A percentile compares a stretch with the other conserved stretches of the same genome.
Conservation (phyloP, 495 filamentous ascomycete species). For the Talaromyces nanjingensis region DNA sequence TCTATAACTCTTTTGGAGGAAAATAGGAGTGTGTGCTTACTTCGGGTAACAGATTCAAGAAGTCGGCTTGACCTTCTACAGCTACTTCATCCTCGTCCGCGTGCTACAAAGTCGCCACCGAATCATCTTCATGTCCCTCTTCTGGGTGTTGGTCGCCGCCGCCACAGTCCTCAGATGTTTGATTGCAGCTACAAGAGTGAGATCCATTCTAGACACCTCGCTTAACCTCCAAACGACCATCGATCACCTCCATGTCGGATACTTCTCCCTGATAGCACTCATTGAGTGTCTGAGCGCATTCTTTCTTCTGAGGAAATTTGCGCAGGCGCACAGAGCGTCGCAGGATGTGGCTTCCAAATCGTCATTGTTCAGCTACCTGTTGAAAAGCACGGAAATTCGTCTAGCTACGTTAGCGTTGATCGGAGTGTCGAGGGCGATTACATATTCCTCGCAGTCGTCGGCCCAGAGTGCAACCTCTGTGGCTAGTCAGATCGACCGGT, state of each 20-base stretch:
- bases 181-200: background rate
- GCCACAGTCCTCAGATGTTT: background rate
- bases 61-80: background rate
- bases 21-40: background rate
- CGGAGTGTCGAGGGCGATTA: background rate
- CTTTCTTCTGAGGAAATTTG: background rate
- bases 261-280: background rate
- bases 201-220: background rate
- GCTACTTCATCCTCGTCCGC: background rate
- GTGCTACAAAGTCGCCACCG: background rate
- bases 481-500: background rate
- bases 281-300: background rate
- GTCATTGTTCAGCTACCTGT: background rate
- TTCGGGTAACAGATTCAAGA: background rate
- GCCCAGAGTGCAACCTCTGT: background rate
- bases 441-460: background rate
- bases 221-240: background rate
- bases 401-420: background rate
- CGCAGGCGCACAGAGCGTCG: background rate
- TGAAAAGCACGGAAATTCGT: background rate
- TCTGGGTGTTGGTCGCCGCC: background rate
- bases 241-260: background rate
- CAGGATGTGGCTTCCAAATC: background rate
- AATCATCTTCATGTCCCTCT: background rate
- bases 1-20: background rate